These are phyloP conservation scores for Exophiala sp. DNA, from an alignment of 2,329 filamentous ascomycete genomes.

Conservation along the genomic window DNA sequence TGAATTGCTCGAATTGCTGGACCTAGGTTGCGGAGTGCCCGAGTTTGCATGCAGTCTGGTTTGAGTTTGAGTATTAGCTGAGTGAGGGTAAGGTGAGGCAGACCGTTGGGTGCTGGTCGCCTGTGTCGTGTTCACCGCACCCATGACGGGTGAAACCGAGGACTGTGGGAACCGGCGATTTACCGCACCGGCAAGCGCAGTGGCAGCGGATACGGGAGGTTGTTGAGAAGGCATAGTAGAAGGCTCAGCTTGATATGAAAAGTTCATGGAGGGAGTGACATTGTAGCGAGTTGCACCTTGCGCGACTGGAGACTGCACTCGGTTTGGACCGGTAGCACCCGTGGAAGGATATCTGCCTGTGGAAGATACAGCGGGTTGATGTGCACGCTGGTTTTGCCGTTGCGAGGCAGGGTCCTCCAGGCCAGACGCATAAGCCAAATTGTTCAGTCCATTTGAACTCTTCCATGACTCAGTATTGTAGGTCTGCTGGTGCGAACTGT, in stretches of 20 bases:
- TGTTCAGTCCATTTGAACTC: slow-evolving; percentile 19
- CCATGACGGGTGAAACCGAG: slow-evolving; percentile 12
- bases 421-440: slow-evolving; percentile 28
- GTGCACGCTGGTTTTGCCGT: slow-evolving; percentile 7
- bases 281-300: slow-evolving; percentile 4
- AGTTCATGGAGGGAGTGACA: slow-evolving; percentile 2
- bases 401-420: slow-evolving; percentile 19
- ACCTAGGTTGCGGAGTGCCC: slow-evolving; percentile 1
- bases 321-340: slow-evolving; percentile 5
- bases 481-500: slow-evolving; percentile 8
- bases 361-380: slow-evolving; percentile 2
- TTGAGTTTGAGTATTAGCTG: background rate
- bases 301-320: slow-evolving; percentile 12
- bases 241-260: slow-evolving; percentile 9
- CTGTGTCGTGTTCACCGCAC: background rate
- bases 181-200: slow-evolving; percentile 22
- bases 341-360: background rate
- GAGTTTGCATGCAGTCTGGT: slow-evolving; percentile 4
- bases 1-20: background rate
- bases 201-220: slow-evolving; percentile 15
- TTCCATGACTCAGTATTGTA: slow-evolving; percentile 13
- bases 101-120: slow-evolving; percentile 4
- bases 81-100: slow-evolving; percentile 17
- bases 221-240: slow-evolving; percentile 14
- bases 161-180: slow-evolving; percentile 16